A percentile compares a stretch with the other conserved stretches of the same genome.
Evolutionary conservation across 306 rosid species (phyloP).

Genomic region (Hippophae rhamnoides): DNA sequence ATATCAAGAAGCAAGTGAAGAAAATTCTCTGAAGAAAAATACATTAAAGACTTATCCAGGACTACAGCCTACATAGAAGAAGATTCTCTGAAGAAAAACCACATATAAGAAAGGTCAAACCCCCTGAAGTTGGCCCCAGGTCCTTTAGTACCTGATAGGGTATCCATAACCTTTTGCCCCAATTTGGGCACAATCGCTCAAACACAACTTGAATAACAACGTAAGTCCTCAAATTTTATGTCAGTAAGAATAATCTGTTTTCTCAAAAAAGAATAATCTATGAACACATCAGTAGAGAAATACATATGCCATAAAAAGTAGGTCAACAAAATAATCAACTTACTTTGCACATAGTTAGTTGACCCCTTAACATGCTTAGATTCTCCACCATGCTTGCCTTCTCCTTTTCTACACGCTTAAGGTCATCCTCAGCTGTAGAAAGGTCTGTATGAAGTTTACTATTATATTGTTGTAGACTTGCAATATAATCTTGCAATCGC

Average conservation of each 20-base stretch:
- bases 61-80: not conserved
- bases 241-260: not conserved
- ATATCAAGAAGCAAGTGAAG: too few species aligned
- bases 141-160: not conserved
- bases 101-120: not conserved
- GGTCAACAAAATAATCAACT: conserved; percentile 28
- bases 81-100: not conserved
- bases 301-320: conserved; percentile 4
- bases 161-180: not conserved
- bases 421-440: conserved; percentile 77
- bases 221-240: too few species aligned
- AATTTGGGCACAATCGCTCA: not conserved
- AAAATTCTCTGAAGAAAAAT: not conserved
- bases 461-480: conserved; percentile 88
- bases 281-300: not conserved
- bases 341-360: conserved; percentile 72
- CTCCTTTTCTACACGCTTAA: conserved; percentile 81
- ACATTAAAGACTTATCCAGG: not conserved
- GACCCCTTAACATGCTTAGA: conserved; percentile 70
- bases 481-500: conserved; percentile 83
- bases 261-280: not conserved
- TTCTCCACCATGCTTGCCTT: conserved; percentile 62
- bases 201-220: not conserved
- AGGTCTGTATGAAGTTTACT: conserved; percentile 93
- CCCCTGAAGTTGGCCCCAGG: not conserved